phyloP scores from a whole-genome alignment of 176 grass and related monocot species.

The Carex littledalei region DNA sequence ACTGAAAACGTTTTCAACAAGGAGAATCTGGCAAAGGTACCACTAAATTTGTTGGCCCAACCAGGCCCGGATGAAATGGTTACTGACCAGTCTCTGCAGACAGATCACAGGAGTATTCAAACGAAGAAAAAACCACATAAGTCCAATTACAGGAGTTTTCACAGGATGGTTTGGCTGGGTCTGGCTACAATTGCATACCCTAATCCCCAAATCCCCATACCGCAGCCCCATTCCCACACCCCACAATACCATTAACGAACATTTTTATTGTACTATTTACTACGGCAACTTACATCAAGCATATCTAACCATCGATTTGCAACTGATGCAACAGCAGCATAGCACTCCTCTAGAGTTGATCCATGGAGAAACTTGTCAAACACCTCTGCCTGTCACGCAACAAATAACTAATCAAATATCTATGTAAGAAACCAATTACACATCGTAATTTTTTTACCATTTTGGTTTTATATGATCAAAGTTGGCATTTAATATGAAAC shows the following conservation, averaged over 20 bases:
- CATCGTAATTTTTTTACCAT: neutral
- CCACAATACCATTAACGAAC: neutral
- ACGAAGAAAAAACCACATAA: neutral
- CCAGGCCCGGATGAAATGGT: neutral
- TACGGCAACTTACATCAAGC: slow-evolving; percentile 60
- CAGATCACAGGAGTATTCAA: neutral
- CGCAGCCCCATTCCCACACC: neutral
- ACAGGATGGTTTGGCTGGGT: neutral
- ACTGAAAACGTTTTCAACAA: neutral
- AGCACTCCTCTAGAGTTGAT: slow-evolving; percentile 92
- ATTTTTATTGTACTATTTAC: neutral
- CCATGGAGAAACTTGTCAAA: slow-evolving; percentile 99
- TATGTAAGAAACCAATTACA: neutral
- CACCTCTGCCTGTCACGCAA: slow-evolving; percentile 66
- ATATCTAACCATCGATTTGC: slow-evolving; percentile 94
- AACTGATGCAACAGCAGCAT: slow-evolving; percentile 94
- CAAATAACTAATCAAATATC: slow-evolving; percentile 24
- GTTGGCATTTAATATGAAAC: neutral
- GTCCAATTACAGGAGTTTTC: neutral
- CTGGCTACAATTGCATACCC: neutral
- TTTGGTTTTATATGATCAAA: neutral
- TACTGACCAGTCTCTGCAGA: neutral
- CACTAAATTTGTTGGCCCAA: neutral
- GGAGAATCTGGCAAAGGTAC: neutral
- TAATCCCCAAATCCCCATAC: neutral